Evolutionary conservation across 768 basidiomycete genomes (phyloP).

Genomic region (Amanita muscaria): DNA sequence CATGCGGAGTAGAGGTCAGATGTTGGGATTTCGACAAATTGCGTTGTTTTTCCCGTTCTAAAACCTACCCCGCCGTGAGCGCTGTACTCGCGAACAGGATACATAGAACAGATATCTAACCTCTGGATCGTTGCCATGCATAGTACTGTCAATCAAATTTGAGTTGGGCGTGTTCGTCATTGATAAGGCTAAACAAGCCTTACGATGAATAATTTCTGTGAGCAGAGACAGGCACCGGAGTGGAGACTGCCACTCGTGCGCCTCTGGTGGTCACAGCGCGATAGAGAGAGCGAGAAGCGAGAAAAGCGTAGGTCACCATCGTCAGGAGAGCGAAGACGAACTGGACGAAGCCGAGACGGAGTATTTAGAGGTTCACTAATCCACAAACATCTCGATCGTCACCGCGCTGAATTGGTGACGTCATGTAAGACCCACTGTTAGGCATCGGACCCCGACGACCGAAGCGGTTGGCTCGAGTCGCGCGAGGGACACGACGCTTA

Average conservation of each 20-base stretch:
- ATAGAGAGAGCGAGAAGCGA: background rate
- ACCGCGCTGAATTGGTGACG: too few relatives aligned
- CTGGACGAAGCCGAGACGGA: too few relatives aligned
- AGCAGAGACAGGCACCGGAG: background rate
- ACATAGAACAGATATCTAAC: background rate
- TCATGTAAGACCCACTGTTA: too few relatives aligned
- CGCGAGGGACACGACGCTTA: too few relatives aligned
- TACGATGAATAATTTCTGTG: background rate
- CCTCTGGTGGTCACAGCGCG: background rate
- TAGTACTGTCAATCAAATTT: slow-evolving; percentile 2
- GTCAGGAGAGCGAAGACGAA: background rate
- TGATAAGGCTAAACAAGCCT: too few relatives aligned
- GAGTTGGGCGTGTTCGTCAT: too few relatives aligned
- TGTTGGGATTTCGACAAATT: slow-evolving; percentile 37
- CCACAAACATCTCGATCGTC: background rate
- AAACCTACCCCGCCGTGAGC: slow-evolving; percentile 22
- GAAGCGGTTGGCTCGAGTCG: too few relatives aligned
- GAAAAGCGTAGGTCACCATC: background rate
- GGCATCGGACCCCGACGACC: too few relatives aligned
- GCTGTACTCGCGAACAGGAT: background rate
- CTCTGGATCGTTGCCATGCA: slow-evolving; percentile 5
- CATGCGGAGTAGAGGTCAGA: slow-evolving; percentile 38
- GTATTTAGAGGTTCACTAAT: background rate
- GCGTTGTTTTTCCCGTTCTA: slow-evolving; percentile 46
- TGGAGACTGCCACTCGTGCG: background rate